These are phyloP conservation scores for Kitagawia praeruptora DNA, from an alignment of 129 eudicot genomes.

Conservation along the genomic window DNA sequence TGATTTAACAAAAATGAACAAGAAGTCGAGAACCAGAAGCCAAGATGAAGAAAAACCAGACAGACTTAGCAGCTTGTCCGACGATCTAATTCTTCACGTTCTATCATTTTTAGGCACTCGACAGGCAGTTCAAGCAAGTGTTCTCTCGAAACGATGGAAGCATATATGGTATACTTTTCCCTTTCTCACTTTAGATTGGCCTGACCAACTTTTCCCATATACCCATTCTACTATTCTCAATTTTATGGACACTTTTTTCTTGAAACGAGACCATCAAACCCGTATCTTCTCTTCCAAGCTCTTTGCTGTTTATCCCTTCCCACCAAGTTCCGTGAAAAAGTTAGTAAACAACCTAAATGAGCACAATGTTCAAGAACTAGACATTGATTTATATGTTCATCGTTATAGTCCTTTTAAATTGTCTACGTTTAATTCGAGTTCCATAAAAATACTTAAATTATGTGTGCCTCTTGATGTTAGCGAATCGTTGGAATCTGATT, in stretches of 20 bases:
- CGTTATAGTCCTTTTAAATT: not conserved
- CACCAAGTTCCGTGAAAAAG: not conserved
- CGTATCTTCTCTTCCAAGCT: not conserved
- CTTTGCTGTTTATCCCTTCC: not conserved
- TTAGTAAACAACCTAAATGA: not conserved
- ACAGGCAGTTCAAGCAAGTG: not conserved
- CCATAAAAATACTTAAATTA: not conserved
- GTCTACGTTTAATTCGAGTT: not conserved
- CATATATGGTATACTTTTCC: not conserved
- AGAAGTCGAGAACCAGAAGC: not conserved
- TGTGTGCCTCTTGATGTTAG: not conserved
- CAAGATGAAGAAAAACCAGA: not conserved
- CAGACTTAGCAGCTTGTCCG: constrained; percentile 10
- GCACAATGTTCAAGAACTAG: not conserved
- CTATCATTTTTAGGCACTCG: not conserved
- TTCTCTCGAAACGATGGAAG: constrained; percentile 7
- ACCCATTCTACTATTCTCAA: not conserved
- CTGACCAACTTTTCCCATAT: not conserved
- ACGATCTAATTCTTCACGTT: not conserved
- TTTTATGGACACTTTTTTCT: not conserved
- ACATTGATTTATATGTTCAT: not conserved
- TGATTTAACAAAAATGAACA: not conserved
- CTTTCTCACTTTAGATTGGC: not conserved
- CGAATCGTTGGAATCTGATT: not conserved
- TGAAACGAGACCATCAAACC: not conserved